Conservation (phyloP, 108 stramenopile genomes). For the Discostella stelligeroides region DNA sequence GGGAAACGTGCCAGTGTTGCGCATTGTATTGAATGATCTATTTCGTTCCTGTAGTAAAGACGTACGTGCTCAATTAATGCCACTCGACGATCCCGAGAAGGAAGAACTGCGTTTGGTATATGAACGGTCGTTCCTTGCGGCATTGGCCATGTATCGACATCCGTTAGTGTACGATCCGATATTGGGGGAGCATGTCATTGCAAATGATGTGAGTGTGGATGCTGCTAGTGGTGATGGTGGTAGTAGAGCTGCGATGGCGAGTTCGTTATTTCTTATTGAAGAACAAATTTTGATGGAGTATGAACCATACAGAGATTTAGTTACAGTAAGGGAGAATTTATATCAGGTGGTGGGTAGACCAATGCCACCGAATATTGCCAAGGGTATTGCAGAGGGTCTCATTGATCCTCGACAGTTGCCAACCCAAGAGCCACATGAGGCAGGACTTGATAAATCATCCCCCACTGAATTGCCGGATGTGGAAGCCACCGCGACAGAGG, state of each 20-base stretch:
- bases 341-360: slow-evolving; percentile 57
- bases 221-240: slow-evolving; percentile 8
- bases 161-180: slow-evolving; percentile 84
- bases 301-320: slow-evolving; percentile 64
- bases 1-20: slow-evolving; percentile 27
- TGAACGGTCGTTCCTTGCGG: slow-evolving; percentile 73
- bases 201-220: slow-evolving; percentile 41
- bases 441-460: neutral
- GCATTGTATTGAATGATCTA: slow-evolving; percentile 28
- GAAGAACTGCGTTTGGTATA: slow-evolving; percentile 68
- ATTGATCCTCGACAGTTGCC: slow-evolving; percentile 35
- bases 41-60: slow-evolving; percentile 44
- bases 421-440: neutral
- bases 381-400: slow-evolving; percentile 48
- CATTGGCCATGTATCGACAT: slow-evolving; percentile 90
- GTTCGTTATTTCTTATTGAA: slow-evolving; percentile 33
- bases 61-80: slow-evolving; percentile 19
- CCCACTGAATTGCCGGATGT: neutral
- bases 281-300: slow-evolving; percentile 56
- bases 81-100: slow-evolving; percentile 34
- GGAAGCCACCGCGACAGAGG: neutral
- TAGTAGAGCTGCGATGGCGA: neutral
- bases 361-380: slow-evolving; percentile 29
- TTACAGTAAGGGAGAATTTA: slow-evolving; percentile 33
- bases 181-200: slow-evolving; percentile 39